Conservation (phyloP, 192 early-diverging fungal species). For the Coemansia furcata region DNA sequence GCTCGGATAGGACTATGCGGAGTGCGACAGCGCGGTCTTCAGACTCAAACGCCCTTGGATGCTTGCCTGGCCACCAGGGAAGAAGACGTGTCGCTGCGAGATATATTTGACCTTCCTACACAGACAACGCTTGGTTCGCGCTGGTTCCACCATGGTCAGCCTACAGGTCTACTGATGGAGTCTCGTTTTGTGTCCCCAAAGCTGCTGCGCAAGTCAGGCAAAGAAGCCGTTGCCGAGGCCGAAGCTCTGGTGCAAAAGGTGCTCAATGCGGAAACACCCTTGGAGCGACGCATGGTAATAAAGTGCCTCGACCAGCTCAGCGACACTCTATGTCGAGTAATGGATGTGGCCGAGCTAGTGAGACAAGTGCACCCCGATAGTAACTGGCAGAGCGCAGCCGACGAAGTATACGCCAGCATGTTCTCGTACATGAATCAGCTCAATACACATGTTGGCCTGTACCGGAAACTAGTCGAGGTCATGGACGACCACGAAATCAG, state of each 20-base stretch:
- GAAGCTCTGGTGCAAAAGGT: conserved; percentile 30
- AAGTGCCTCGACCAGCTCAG: conserved; percentile 86
- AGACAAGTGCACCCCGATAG: conserved; percentile 84
- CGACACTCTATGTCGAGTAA: conserved; percentile 85
- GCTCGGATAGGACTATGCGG: background rate
- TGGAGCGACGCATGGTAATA: conserved; percentile 71
- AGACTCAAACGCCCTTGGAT: conserved; percentile 9
- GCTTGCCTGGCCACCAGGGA: conserved; percentile 19
- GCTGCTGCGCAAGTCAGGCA: conserved; percentile 36
- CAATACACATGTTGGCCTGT: conserved; percentile 87
- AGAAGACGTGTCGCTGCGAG: conserved; percentile 39
- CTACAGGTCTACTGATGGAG: conserved; percentile 51
- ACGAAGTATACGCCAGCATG: conserved; percentile 70
- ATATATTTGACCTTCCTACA: conserved; percentile 46
- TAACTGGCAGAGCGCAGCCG: conserved; percentile 69
- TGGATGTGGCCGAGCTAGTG: conserved; percentile 92
- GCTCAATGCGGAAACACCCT: conserved; percentile 14
- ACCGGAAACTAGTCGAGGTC: conserved; percentile 69
- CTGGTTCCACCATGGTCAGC: conserved; percentile 48
- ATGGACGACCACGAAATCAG: conserved; percentile 60
- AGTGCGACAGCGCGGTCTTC: background rate
- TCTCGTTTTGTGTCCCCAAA: conserved; percentile 46
- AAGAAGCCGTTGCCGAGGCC: conserved; percentile 41
- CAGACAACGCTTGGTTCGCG: conserved; percentile 40
- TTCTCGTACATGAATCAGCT: conserved; percentile 87